These are phyloP conservation scores for Aspergillus calidoustus DNA, from an alignment of 2,329 filamentous ascomycete genomes.

Conservation along the genomic window DNA sequence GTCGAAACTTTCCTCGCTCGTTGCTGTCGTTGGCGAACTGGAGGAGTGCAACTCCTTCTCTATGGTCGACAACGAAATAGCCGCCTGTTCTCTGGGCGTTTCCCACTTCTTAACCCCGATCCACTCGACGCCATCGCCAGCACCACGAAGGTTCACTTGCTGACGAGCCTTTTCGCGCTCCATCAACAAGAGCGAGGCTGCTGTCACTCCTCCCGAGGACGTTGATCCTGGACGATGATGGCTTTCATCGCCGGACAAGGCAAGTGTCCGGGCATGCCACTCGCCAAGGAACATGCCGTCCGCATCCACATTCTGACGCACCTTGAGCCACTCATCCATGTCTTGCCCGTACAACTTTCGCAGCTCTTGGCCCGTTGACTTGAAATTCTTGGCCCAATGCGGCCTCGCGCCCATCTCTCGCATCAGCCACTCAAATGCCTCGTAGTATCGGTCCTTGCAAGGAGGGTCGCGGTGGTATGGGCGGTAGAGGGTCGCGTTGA, in stretches of 20 bases:
- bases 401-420: conserved; percentile 78
- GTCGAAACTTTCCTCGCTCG: conserved; percentile 55
- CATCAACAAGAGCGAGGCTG: conserved; percentile 41
- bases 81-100: conserved; percentile 7
- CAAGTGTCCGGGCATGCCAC: conserved; percentile 79
- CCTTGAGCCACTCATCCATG: conserved; percentile 67
- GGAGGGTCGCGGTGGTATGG: conserved; percentile 80
- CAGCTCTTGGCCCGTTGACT: conserved; percentile 63
- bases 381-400: conserved; percentile 94
- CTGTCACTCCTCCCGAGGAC: conserved; percentile 7
- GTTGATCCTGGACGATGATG: conserved; percentile 13
- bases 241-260: conserved; percentile 38
- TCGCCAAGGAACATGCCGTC: conserved; percentile 88
- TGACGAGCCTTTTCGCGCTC: conserved; percentile 49
- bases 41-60: conserved; percentile 27
- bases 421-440: conserved; percentile 92
- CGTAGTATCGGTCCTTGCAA: conserved; percentile 76
- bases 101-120: conserved; percentile 43
- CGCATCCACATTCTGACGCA: conserved; percentile 74
- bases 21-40: conserved; percentile 45
- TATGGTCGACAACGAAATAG: conserved; percentile 15
- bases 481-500: conserved; percentile 88
- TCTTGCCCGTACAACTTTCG: conserved; percentile 70
- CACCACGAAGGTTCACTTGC: conserved; percentile 30
- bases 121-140: conserved; percentile 49